Evolutionary conservation across 768 basidiomycete genomes (phyloP).

Genomic region (Rhodosporidiobolus odoratus): DNA sequence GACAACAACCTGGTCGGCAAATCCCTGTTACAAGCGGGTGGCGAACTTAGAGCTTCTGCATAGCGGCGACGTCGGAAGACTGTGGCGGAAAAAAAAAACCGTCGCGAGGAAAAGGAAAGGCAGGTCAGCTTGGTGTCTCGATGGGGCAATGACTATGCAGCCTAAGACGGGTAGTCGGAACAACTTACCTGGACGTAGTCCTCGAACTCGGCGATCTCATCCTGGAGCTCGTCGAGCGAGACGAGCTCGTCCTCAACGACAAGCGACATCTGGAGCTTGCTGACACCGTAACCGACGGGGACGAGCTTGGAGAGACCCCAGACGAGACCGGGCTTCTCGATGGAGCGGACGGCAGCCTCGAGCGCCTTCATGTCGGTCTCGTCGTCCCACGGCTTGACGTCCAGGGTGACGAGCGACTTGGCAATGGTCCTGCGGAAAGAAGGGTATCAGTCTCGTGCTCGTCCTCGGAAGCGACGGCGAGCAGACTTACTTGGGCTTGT

Average conservation of each 20-base stretch:
- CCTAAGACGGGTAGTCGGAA: not conserved
- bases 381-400: constrained; percentile 95
- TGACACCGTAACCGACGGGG: constrained; percentile 86
- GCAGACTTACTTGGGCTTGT: constrained; percentile 67
- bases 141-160: no score
- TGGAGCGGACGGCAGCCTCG: constrained; percentile 74
- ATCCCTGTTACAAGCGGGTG: not conserved
- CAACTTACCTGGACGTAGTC: constrained; percentile 42
- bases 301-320: constrained; percentile 95
- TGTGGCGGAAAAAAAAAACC: not conserved
- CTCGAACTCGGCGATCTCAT: constrained; percentile 65
- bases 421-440: constrained; percentile 22
- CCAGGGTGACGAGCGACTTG: constrained; percentile 93
- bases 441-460: constrained; percentile 3
- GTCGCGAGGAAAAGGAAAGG: no score
- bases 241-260: constrained; percentile 88
- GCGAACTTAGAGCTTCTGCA: constrained; percentile 39
- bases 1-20: not conserved
- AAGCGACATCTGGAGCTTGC: constrained; percentile 72
- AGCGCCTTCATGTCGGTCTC: constrained; percentile 92
- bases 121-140: not conserved
- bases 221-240: constrained; percentile 87
- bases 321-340: constrained; percentile 82
- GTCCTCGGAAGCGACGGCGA: not conserved
- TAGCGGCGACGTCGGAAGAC: constrained; percentile 36